phyloP scores from a whole-genome alignment of 1,284 basidiomycete genomes.

The Apiotrichum porosum region DNA sequence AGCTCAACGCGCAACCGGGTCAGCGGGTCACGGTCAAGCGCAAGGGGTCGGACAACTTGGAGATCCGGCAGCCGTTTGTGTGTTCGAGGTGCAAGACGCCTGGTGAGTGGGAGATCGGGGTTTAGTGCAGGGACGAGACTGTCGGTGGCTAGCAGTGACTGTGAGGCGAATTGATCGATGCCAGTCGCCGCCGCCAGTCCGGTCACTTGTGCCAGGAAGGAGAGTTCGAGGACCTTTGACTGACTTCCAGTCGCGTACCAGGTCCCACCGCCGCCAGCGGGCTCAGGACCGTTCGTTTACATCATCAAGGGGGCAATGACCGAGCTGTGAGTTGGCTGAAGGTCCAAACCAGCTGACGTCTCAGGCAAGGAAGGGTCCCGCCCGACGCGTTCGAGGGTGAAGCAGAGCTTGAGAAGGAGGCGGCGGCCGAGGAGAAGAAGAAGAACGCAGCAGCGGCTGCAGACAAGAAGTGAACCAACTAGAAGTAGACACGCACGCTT shows the following conservation, averaged over 20 bases:
- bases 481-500: too few relatives aligned
- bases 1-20: conserved; percentile 43
- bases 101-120: conserved; percentile 21
- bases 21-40: conserved; percentile 39
- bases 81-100: conserved; percentile 45
- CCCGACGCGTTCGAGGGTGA: conserved; percentile 49
- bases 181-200: too few relatives aligned
- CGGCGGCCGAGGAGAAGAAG: background rate
- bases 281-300: conserved; percentile 42
- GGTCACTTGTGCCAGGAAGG: too few relatives aligned
- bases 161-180: too few relatives aligned
- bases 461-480: too few relatives aligned
- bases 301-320: conserved; percentile 46
- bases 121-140: background rate
- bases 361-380: conserved; percentile 46
- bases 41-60: conserved; percentile 25
- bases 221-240: too few relatives aligned
- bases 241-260: conserved; percentile 50
- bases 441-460: too few relatives aligned
- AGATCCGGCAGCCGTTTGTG: conserved; percentile 40
- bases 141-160: too few relatives aligned
- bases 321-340: conserved; percentile 33
- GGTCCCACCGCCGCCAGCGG: conserved; percentile 37
- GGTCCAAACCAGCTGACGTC: too few relatives aligned
- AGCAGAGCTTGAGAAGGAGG: conserved; percentile 8